Conservation (phyloP, 257 asterid species). For the Capsicum rhomboideum region DNA sequence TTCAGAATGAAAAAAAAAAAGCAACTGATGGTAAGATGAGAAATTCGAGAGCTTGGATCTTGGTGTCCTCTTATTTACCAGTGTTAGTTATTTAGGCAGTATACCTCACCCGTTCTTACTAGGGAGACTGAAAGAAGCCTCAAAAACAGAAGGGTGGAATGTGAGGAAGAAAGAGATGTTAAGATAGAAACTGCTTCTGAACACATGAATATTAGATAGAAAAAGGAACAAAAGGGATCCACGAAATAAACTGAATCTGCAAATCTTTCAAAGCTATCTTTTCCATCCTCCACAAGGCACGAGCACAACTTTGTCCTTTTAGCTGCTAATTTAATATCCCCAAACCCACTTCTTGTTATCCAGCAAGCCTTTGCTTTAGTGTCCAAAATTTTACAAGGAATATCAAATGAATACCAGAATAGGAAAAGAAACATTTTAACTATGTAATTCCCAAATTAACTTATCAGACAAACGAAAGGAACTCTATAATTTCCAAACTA, state of each 20-base stretch:
- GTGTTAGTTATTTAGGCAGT: background rate
- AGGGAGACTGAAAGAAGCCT: background rate
- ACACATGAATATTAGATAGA: background rate
- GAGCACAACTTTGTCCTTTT: background rate
- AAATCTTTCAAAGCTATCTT: background rate
- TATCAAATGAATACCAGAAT: background rate
- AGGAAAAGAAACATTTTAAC: background rate
- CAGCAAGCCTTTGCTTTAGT: background rate
- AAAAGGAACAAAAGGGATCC: background rate
- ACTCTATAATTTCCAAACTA: background rate
- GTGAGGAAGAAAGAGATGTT: background rate
- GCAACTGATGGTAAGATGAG: background rate
- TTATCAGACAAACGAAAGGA: background rate
- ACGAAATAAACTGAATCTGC: background rate
- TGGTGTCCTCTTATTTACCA: background rate
- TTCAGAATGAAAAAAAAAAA: background rate
- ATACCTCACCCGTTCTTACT: background rate
- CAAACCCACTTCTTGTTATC: background rate
- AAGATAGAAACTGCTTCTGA: background rate
- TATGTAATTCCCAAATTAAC: background rate
- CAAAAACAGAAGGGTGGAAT: background rate
- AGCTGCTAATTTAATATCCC: background rate
- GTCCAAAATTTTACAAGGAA: background rate
- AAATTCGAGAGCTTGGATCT: background rate
- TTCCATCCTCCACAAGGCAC: background rate